Evolutionary conservation across 2,329 filamentous ascomycete species (phyloP).

Genomic region (Cordyceps tenuipes): DNA sequence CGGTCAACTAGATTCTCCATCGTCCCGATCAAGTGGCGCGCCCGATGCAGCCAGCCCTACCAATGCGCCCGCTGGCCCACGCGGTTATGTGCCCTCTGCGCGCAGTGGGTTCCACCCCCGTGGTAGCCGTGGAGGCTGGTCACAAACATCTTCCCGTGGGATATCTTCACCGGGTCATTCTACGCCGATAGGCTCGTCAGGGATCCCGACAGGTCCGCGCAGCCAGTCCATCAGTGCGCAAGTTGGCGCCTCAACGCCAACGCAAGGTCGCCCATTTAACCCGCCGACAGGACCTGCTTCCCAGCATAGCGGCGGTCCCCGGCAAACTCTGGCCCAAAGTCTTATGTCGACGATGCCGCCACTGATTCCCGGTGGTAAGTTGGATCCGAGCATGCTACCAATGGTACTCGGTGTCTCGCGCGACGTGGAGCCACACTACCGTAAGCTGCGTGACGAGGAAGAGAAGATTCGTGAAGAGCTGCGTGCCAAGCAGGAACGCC

Average conservation of each 20-base stretch:
- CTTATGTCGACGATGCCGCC: slow-evolving; percentile 43
- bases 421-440: slow-evolving; percentile 46
- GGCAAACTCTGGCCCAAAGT: slow-evolving; percentile 43
- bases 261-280: slow-evolving; percentile 42
- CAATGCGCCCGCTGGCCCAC: slow-evolving; percentile 44
- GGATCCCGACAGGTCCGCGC: slow-evolving; percentile 43
- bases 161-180: slow-evolving; percentile 31
- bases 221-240: slow-evolving; percentile 23
- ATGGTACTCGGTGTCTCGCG: slow-evolving; percentile 39
- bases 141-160: slow-evolving; percentile 24
- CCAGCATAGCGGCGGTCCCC: slow-evolving; percentile 26
- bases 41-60: slow-evolving; percentile 38
- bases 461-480: slow-evolving; percentile 48
- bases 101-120: slow-evolving; percentile 38
- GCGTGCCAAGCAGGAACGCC: slow-evolving; percentile 43
- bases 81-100: slow-evolving; percentile 41
- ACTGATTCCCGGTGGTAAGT: slow-evolving; percentile 45
- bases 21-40: slow-evolving; percentile 23
- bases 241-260: slow-evolving; percentile 25
- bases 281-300: slow-evolving; percentile 47
- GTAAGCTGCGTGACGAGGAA: slow-evolving; percentile 48
- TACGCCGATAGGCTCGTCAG: slow-evolving; percentile 29
- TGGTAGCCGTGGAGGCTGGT: slow-evolving; percentile 39
- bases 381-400: slow-evolving; percentile 39
- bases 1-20: slow-evolving; percentile 13